phyloP scores from a whole-genome alignment of 805 yeast species.

The Scheffersomyces stipitis region DNA sequence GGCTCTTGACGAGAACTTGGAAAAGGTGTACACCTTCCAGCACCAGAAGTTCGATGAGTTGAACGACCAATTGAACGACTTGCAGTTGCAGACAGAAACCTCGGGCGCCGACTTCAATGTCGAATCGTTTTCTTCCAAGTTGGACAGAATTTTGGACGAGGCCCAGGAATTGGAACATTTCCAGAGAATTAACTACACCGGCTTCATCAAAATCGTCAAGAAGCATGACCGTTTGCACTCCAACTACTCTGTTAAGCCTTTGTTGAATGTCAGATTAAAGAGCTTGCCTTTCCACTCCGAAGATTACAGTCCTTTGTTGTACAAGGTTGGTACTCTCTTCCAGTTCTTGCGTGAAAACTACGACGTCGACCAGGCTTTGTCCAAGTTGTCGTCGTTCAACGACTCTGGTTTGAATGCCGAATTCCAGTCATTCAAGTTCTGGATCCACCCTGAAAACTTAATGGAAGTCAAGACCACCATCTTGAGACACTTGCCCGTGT shows the following conservation, averaged over 20 bases:
- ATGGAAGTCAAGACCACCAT: slow-evolving; percentile 98
- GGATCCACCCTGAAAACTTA: slow-evolving; percentile 95
- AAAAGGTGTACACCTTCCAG: slow-evolving; percentile 77
- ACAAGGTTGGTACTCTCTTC: slow-evolving; percentile 78
- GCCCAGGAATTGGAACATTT: slow-evolving; percentile 89
- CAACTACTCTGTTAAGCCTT: slow-evolving; percentile 83
- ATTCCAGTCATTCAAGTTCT: slow-evolving; percentile 76
- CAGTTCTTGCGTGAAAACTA: slow-evolving; percentile 77
- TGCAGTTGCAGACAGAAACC: slow-evolving; percentile 58
- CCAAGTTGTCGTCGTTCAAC: slow-evolving; percentile 49
- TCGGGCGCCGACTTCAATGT: slow-evolving; percentile 50
- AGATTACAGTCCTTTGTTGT: slow-evolving; percentile 88
- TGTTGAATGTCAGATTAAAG: slow-evolving; percentile 83
- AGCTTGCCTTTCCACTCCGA: slow-evolving; percentile 90
- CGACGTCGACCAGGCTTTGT: slow-evolving; percentile 48
- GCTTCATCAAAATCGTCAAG: slow-evolving; percentile 90
- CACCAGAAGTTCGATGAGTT: slow-evolving; percentile 64
- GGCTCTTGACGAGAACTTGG: slow-evolving; percentile 66
- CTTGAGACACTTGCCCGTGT: slow-evolving; percentile 87
- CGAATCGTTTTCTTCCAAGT: slow-evolving; percentile 56
- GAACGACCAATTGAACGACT: slow-evolving; percentile 57
- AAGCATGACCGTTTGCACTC: slow-evolving; percentile 93
- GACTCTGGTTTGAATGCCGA: slow-evolving; percentile 35
- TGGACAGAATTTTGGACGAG: slow-evolving; percentile 71
- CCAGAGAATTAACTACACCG: slow-evolving; percentile 90